Evolutionary conservation across 2,329 filamentous ascomycete species (phyloP).

Genomic region (Magnaporthales sp.): DNA sequence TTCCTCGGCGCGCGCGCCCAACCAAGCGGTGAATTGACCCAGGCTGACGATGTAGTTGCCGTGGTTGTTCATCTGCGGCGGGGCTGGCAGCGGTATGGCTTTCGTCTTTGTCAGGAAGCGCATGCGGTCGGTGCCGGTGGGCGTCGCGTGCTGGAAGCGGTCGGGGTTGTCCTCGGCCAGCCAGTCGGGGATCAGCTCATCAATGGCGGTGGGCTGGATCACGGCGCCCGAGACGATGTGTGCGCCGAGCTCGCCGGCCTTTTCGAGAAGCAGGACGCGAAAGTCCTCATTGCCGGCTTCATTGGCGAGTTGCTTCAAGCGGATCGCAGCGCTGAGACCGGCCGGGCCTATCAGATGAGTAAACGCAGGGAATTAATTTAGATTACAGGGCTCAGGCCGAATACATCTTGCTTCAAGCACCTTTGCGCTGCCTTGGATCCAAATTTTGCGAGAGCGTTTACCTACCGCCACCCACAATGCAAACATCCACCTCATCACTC

Average conservation of each 20-base stretch:
- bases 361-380: background rate
- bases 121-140: slow-evolving; percentile 80
- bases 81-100: slow-evolving; percentile 73
- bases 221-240: slow-evolving; percentile 96
- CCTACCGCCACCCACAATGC: slow-evolving; percentile 82
- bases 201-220: slow-evolving; percentile 77
- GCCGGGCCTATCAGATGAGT: slow-evolving; percentile 60
- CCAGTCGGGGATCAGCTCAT: slow-evolving; percentile 93
- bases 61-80: slow-evolving; percentile 96
- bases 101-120: slow-evolving; percentile 79
- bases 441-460: slow-evolving; percentile 3
- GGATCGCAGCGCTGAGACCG: slow-evolving; percentile 85
- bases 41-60: slow-evolving; percentile 97
- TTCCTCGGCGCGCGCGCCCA: slow-evolving; percentile 94
- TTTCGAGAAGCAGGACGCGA: slow-evolving; percentile 84
- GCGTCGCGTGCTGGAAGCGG: slow-evolving; percentile 79
- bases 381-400: background rate
- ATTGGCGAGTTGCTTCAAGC: slow-evolving; percentile 89
- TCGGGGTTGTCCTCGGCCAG: slow-evolving; percentile 78
- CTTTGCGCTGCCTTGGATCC: background rate
- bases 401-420: background rate
- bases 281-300: slow-evolving; percentile 95
- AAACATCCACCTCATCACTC: slow-evolving; percentile 89
- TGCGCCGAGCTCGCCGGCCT: slow-evolving; percentile 88
- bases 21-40: slow-evolving; percentile 92